These are phyloP conservation scores for Lachancea sp. DNA, from an alignment of 805 yeast genomes.

Conservation along the genomic window DNA sequence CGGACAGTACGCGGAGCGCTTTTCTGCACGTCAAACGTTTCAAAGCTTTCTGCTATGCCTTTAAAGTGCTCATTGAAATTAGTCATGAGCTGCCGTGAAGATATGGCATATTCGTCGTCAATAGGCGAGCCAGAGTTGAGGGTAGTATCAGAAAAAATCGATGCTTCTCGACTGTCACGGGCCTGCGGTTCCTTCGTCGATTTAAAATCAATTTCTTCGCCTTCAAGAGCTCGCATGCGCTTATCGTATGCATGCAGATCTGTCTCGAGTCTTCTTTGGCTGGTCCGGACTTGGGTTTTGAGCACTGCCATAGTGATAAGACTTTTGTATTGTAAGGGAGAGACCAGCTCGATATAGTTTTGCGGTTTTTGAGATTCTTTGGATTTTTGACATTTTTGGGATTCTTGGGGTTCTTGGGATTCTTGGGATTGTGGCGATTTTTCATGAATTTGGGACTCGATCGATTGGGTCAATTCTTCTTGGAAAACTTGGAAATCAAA, in stretches of 20 bases:
- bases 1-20: background rate
- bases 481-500: conserved; percentile 18
- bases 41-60: conserved; percentile 26
- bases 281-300: conserved; percentile 17
- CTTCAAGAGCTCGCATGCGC: conserved; percentile 7
- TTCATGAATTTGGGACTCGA: conserved; percentile 1
- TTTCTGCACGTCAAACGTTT: conserved; percentile 18
- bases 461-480: conserved; percentile 12
- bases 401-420: background rate
- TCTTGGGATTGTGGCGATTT: background rate
- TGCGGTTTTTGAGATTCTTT: background rate
- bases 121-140: background rate
- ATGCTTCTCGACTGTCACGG: conserved; percentile 1
- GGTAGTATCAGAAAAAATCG: background rate
- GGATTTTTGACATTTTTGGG: background rate
- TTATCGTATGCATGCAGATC: conserved; percentile 12
- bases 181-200: background rate
- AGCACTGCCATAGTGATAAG: conserved; percentile 22
- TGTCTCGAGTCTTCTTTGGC: conserved; percentile 13
- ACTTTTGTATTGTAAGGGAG: conserved; percentile 14
- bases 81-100: conserved; percentile 16
- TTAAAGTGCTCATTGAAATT: conserved; percentile 28
- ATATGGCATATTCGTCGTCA: conserved; percentile 1
- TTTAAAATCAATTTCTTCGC: background rate
- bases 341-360: conserved; percentile 4